Evolutionary conservation across 192 early-diverging fungal species (phyloP).

Genomic region (Paraglomus brasilianum): DNA sequence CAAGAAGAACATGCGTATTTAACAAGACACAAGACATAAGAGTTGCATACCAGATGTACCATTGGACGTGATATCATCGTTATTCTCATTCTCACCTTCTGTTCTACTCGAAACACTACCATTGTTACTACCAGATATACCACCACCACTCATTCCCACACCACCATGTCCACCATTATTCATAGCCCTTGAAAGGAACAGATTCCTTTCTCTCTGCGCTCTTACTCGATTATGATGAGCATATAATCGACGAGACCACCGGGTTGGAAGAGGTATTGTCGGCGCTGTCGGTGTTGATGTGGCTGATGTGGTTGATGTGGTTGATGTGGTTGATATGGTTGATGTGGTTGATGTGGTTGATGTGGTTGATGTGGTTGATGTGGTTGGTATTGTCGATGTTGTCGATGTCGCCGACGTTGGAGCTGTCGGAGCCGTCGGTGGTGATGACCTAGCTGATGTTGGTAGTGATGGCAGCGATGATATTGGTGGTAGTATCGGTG

Average conservation of each 20-base stretch:
- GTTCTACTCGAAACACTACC: conserved; percentile 15
- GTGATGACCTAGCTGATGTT: too few relatives aligned
- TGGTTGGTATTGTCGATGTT: conserved; percentile 19
- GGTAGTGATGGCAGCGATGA: too few relatives aligned
- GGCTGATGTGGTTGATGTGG: not conserved
- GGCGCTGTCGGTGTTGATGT: conserved; percentile 4
- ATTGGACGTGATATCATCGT: not conserved
- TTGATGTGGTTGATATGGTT: not conserved
- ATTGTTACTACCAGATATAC: conserved; percentile 31
- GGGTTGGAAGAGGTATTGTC: not conserved
- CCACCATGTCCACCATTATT: not conserved
- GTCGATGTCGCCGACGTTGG: conserved; percentile 30
- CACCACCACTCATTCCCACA: conserved; percentile 19
- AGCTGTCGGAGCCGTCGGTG: too few relatives aligned
- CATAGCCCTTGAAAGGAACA: not conserved
- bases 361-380: conserved; percentile 29
- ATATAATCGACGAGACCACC: not conserved
- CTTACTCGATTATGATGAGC: not conserved
- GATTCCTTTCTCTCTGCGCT: not conserved
- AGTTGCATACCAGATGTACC: not conserved
- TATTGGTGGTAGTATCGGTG: too few relatives aligned
- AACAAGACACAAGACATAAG: conserved; percentile 15
- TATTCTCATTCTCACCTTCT: not conserved
- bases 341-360: not conserved
- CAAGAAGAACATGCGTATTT: conserved; percentile 18